phyloP scores from a whole-genome alignment of 345 rosid genomes.

The Populus pruinosa region DNA sequence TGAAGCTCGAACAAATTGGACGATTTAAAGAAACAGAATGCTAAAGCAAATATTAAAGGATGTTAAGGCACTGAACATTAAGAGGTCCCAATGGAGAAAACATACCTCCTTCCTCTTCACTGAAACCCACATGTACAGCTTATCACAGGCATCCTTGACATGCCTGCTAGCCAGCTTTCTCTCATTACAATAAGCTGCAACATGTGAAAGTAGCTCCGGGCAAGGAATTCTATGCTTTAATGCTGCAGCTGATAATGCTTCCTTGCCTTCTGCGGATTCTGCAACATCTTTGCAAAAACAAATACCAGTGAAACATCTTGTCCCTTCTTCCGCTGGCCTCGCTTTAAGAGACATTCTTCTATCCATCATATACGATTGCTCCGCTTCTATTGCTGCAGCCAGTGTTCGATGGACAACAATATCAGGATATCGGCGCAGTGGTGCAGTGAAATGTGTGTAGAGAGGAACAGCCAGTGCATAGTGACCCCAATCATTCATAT shows the following conservation, averaged over 20 bases:
- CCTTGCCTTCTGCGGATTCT: slow-evolving; percentile 52
- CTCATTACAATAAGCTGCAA: slow-evolving; percentile 66
- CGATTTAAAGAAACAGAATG: background rate
- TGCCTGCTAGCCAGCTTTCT: slow-evolving; percentile 66
- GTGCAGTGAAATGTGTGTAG: slow-evolving; percentile 93
- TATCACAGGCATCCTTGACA: slow-evolving; percentile 78
- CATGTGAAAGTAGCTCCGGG: slow-evolving; percentile 42
- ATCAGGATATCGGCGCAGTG: slow-evolving; percentile 85
- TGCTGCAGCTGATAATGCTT: slow-evolving; percentile 58
- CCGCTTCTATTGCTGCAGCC: slow-evolving; percentile 84
- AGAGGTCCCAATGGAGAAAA: background rate
- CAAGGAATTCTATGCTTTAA: slow-evolving; percentile 55
- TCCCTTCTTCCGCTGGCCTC: slow-evolving; percentile 14
- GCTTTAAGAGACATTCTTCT: slow-evolving; percentile 12
- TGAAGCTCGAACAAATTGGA: background rate
- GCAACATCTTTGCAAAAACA: slow-evolving; percentile 52
- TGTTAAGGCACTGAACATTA: background rate
- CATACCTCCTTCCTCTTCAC: slow-evolving; percentile 67
- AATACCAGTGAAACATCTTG: slow-evolving; percentile 56
- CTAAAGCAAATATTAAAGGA: background rate
- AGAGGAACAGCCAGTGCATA: slow-evolving; percentile 79
- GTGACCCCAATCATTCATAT: slow-evolving; percentile 65
- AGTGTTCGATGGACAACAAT: slow-evolving; percentile 80
- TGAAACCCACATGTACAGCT: slow-evolving; percentile 75
- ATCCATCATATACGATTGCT: slow-evolving; percentile 40